Evolutionary conservation across 139 green algal species (phyloP), one percentile per base, ranked within the genome.

Genomic region (Choricystis sp.): DNA sequence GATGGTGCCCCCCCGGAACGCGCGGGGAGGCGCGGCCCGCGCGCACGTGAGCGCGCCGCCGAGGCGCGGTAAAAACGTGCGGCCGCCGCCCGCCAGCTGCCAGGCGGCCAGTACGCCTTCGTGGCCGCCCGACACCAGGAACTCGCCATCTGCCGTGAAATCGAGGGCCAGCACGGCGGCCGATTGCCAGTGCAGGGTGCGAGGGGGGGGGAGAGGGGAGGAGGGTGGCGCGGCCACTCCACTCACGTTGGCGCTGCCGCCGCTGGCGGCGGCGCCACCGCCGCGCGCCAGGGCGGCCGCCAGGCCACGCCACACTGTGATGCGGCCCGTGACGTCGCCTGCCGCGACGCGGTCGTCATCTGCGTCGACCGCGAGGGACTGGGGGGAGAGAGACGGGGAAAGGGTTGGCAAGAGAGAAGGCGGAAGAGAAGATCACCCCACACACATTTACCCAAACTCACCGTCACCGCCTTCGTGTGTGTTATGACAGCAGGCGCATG

Each of bases 111-210:
- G 71, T 62, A 93, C 87, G 3, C 72, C 85, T 72, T 94, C 87
- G 21, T 62, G 21, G 1, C 87, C 87, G 16, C 89, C 89, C 26
- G 86, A 95, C 59, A 95, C 69, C 57, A 96, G 75, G 62, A 86
- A 79, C 3, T 64, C 56, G 9, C 79, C 80, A 56, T 96, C 89
- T 9, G 26, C 23, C 57, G 72, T 84, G 73, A 95, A 96, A 48
- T 65, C 59, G 25, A 96, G 60, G 23, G 56, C 74, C 2, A 72
- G 69, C 26, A 96, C 86, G 1, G 79, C 62, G 25, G 77, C 52
- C 5, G 89, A 71, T 65, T 96, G 89, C 89, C 89, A 96, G 79
- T 96, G 89, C 71, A 87, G 49, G 0, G 85, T 91, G 20, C 78
- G 29, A 4, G 62, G 49, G 19, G 62, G 62, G 20, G 67, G 61